Conservation (phyloP, 2,329 filamentous ascomycete species). For the Sclerotinia sclerotiorum region DNA sequence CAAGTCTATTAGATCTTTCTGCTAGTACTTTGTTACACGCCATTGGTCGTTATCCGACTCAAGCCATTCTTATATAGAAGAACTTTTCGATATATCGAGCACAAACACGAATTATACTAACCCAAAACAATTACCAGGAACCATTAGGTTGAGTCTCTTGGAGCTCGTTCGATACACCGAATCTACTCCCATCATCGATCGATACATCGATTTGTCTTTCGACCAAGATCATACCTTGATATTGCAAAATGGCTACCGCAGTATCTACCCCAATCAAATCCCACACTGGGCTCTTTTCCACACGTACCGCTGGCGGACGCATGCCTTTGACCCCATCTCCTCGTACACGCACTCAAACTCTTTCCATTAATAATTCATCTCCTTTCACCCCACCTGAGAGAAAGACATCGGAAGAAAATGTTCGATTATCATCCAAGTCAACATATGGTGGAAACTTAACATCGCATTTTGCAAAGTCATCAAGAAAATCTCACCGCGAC, state of each 20-base stretch:
- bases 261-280: constrained; percentile 93
- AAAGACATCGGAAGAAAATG: constrained; percentile 54
- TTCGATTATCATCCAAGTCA: constrained; percentile 59
- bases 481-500: constrained; percentile 69
- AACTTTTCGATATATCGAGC: constrained; percentile 51
- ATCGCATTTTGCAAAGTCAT: constrained; percentile 71
- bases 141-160: constrained; percentile 61
- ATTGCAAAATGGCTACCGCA: constrained; percentile 73
- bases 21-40: constrained; percentile 42
- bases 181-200: constrained; percentile 41
- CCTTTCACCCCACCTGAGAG: constrained; percentile 70
- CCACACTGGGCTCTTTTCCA: constrained; percentile 88
- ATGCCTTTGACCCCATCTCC: constrained; percentile 95
- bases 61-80: constrained; percentile 45
- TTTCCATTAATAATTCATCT: constrained; percentile 61
- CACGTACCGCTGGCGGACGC: constrained; percentile 89
- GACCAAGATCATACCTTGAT: constrained; percentile 45
- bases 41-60: constrained; percentile 52
- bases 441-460: constrained; percentile 79
- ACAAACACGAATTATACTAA: constrained; percentile 50
- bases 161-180: constrained; percentile 49
- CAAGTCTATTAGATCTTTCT: constrained; percentile 50
- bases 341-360: constrained; percentile 57
- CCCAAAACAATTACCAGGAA: constrained; percentile 50
- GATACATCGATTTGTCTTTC: constrained; percentile 53